Conservation (phyloP, 2,329 filamentous ascomycete genomes). For the Fusarium piperis region DNA sequence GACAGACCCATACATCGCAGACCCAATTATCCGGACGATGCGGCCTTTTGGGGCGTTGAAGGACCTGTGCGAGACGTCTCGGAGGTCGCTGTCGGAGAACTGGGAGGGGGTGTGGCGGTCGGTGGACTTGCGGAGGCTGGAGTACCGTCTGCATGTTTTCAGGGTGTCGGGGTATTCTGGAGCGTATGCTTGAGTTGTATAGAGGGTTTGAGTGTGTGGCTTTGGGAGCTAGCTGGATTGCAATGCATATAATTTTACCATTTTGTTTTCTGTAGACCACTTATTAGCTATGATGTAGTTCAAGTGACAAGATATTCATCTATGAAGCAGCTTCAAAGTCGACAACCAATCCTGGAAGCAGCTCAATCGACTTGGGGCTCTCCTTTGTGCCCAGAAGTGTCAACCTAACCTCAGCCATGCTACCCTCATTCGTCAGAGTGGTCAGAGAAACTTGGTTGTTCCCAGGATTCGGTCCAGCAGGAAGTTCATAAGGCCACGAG, state of each 20-base stretch:
- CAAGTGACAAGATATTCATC: not conserved
- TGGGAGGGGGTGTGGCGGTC: slow-evolving; percentile 1
- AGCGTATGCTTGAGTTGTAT: not conserved
- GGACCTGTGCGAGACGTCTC: not conserved
- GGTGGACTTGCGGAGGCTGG: not conserved
- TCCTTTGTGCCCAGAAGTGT: slow-evolving; percentile 35
- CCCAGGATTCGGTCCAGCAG: slow-evolving; percentile 25
- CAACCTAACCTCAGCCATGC: slow-evolving; percentile 29
- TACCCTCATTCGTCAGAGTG: not conserved
- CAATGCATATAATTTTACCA: not conserved
- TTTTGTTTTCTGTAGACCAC: not conserved
- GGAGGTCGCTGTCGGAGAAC: not conserved
- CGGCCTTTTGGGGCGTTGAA: not conserved
- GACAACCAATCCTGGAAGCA: slow-evolving; percentile 35
- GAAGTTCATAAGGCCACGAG: slow-evolving; percentile 32
- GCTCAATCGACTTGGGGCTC: slow-evolving; percentile 35
- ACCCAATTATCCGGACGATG: not conserved
- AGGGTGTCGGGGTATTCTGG: not conserved
- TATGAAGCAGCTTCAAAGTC: slow-evolving; percentile 31
- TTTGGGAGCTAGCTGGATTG: not conserved
- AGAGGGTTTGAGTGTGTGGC: not conserved
- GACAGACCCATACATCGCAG: too few species aligned
- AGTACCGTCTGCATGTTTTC: not conserved
- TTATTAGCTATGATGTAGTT: not conserved
- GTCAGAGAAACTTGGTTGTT: slow-evolving; percentile 26